A percentile compares a stretch with the other conserved stretches of the same genome.
phyloP scores from a whole-genome alignment of 495 filamentous ascomycete genomes.

The Hyaloscypha hepaticicola region DNA sequence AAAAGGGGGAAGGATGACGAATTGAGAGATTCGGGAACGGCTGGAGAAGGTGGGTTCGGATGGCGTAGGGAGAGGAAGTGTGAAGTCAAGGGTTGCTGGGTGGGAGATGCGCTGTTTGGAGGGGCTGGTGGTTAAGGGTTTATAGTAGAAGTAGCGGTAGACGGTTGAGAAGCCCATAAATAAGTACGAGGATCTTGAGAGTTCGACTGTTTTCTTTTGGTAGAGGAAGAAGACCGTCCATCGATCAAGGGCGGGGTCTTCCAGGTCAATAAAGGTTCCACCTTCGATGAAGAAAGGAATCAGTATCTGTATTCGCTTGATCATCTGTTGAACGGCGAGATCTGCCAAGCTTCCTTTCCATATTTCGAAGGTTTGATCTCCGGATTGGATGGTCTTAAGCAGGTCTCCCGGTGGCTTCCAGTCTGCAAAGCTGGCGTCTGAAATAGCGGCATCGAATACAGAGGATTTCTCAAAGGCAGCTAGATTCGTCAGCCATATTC shows the following conservation, averaged over 20 bases:
- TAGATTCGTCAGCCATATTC: slow-evolving; percentile 29
- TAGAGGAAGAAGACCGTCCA: slow-evolving; percentile 91
- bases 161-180: slow-evolving; percentile 86
- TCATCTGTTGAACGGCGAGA: slow-evolving; percentile 57
- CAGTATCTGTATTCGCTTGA: slow-evolving; percentile 78
- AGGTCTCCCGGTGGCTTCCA: slow-evolving; percentile 60
- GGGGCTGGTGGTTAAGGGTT: slow-evolving; percentile 36
- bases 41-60: slow-evolving; percentile 41
- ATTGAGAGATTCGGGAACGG: slow-evolving; percentile 87
- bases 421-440: slow-evolving; percentile 50
- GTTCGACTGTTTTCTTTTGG: slow-evolving; percentile 52
- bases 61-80: slow-evolving; percentile 44
- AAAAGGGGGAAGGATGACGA: slow-evolving; percentile 87
- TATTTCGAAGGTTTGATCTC: slow-evolving; percentile 46
- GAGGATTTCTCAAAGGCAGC: slow-evolving; percentile 60
- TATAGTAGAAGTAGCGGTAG: slow-evolving; percentile 75
- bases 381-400: slow-evolving; percentile 38
- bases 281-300: slow-evolving; percentile 92
- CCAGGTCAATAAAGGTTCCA: slow-evolving; percentile 65
- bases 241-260: slow-evolving; percentile 67
- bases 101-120: slow-evolving; percentile 40
- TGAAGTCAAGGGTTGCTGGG: slow-evolving; percentile 39
- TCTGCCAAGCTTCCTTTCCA: slow-evolving; percentile 53
- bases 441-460: slow-evolving; percentile 59
- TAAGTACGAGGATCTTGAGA: slow-evolving; percentile 50